Evolutionary conservation across 148 eudicot species (phyloP).

Genomic region (Rhododendron kiyosumense): DNA sequence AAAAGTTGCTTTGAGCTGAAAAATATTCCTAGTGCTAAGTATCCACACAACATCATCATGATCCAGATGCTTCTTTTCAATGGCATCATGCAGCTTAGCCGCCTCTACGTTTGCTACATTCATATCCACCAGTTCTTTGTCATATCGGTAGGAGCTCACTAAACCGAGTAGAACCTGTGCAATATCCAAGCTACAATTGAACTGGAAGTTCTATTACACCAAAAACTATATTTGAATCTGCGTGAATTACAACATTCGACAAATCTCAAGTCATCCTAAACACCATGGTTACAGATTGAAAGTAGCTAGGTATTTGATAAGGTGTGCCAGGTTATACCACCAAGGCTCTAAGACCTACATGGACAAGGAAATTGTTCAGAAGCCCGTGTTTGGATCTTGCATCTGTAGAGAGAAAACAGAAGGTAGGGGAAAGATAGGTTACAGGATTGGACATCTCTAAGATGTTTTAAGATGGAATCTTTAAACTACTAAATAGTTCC

Average conservation of each 20-base stretch:
- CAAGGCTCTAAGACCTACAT: not conserved
- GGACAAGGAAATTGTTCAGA: not conserved
- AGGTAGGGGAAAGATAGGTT: not conserved
- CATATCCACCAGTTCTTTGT: constrained; percentile 52
- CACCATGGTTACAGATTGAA: not conserved
- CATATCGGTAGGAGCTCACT: constrained; percentile 71
- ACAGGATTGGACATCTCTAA: not conserved
- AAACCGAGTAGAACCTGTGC: constrained; percentile 56
- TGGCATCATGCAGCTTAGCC: constrained; percentile 43
- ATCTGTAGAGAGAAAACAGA: not conserved
- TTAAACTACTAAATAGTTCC: not conserved
- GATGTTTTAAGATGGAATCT: not conserved
- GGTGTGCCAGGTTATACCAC: not conserved
- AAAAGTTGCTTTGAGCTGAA: constrained; percentile 73
- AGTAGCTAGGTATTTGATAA: not conserved
- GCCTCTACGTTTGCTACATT: constrained; percentile 60
- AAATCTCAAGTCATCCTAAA: not conserved
- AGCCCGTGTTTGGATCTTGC: not conserved
- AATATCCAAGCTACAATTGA: not conserved
- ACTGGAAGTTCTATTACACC: not conserved
- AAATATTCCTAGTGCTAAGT: constrained; percentile 54
- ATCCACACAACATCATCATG: constrained; percentile 52
- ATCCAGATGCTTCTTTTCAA: constrained; percentile 46
- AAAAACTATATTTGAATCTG: not conserved
- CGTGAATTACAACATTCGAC: not conserved